Evolutionary conservation across 2,329 filamentous ascomycete species (phyloP).

Genomic region (Microascus cirrosus): DNA sequence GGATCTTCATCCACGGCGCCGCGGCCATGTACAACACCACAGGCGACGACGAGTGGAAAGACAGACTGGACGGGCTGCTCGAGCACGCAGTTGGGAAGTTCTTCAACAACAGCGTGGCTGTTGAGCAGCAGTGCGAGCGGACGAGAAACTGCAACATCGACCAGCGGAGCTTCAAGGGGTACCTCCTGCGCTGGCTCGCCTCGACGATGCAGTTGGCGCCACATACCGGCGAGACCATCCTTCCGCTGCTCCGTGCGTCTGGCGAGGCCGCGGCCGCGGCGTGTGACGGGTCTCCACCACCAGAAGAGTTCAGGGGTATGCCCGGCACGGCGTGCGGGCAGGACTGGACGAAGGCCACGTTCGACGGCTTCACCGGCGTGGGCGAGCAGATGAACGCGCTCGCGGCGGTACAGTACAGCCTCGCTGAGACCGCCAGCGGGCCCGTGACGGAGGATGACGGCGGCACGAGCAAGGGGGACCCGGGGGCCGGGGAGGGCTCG

Average conservation of each 20-base stretch:
- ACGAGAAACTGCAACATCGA: slow-evolving; percentile 53
- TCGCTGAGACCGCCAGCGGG: slow-evolving; percentile 29
- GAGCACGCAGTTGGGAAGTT: slow-evolving; percentile 40
- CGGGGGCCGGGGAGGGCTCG: slow-evolving; percentile 28
- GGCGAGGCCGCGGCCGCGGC: slow-evolving; percentile 39
- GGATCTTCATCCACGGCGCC: slow-evolving; percentile 50
- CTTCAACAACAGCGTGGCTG: slow-evolving; percentile 43
- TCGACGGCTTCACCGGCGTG: slow-evolving; percentile 51
- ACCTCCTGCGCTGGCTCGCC: slow-evolving; percentile 57
- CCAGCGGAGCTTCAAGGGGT: slow-evolving; percentile 67
- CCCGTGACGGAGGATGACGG: slow-evolving; percentile 44
- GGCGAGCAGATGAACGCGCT: slow-evolving; percentile 61
- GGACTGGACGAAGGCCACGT: slow-evolving; percentile 41
- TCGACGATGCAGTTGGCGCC: slow-evolving; percentile 43
- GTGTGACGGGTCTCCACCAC: slow-evolving; percentile 35
- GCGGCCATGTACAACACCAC: slow-evolving; percentile 56
- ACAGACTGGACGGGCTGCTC: slow-evolving; percentile 47
- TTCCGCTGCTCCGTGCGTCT: slow-evolving; percentile 36
- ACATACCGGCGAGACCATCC: slow-evolving; percentile 35
- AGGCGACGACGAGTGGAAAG: slow-evolving; percentile 38
- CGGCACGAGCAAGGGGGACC: slow-evolving; percentile 45
- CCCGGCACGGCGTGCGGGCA: slow-evolving; percentile 56
- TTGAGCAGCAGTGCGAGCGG: slow-evolving; percentile 57
- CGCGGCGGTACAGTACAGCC: slow-evolving; percentile 49
- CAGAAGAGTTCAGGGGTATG: slow-evolving; percentile 34